Conservation (phyloP, 768 basidiomycete genomes). For the Lactarius hatsudake region DNA sequence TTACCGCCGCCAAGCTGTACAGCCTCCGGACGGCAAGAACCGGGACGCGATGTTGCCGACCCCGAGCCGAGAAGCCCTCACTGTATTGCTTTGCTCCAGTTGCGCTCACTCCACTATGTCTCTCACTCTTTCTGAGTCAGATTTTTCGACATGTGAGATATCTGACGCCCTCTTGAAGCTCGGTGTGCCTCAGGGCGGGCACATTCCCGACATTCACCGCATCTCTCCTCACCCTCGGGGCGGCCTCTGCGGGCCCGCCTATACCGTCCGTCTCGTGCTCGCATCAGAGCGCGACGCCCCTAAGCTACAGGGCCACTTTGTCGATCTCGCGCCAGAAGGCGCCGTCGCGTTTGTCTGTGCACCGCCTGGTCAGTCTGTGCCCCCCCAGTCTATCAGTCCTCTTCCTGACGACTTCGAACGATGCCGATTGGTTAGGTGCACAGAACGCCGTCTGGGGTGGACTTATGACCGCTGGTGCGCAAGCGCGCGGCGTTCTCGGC, state of each 20-base stretch:
- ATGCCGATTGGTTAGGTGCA: slow-evolving; percentile 42
- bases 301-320: slow-evolving; percentile 68
- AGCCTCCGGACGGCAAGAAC: background rate
- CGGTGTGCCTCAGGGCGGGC: slow-evolving; percentile 64
- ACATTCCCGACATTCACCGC: slow-evolving; percentile 73
- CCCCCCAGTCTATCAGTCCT: slow-evolving; percentile 10
- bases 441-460: slow-evolving; percentile 92
- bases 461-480: slow-evolving; percentile 84
- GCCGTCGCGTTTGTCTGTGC: slow-evolving; percentile 72
- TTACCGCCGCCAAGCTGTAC: background rate
- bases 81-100: no score
- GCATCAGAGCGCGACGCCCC: slow-evolving; percentile 58
- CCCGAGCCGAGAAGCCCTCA: background rate
- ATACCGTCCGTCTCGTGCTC: slow-evolving; percentile 82
- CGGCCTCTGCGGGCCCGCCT: slow-evolving; percentile 75
- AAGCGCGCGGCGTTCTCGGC: slow-evolving; percentile 63
- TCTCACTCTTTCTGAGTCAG: slow-evolving; percentile 28
- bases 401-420: background rate
- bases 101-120: slow-evolving; percentile 6
- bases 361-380: slow-evolving; percentile 56
- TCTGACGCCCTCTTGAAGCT: slow-evolving; percentile 89
- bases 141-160: slow-evolving; percentile 77
- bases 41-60: background rate
- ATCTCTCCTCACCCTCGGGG: slow-evolving; percentile 49
- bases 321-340: slow-evolving; percentile 67